Evolutionary conservation across 2,329 filamentous ascomycete species (phyloP), one percentile per base, ranked within the genome.

Genomic region (Graphiopsis chlorocephala): DNA sequence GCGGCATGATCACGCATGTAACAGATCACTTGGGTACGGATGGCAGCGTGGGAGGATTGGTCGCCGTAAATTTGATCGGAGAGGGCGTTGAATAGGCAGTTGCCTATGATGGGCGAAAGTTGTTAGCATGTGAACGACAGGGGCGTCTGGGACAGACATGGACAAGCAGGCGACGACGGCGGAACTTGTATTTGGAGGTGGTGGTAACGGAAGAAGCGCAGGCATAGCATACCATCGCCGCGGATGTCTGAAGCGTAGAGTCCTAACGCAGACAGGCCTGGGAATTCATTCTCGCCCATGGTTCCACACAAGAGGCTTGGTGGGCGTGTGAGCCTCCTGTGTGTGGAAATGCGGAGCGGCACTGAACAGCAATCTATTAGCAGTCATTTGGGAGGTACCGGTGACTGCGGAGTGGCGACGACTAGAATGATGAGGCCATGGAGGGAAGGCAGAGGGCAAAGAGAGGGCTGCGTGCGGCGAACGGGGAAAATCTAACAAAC

Each of bases 71-170:
- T 76, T 79, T 90, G 87, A 73, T 90, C 86, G 68, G 86, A 87
- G 45, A 90, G 80, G 67, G 87, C 87, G 75, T 87, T 86, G 79
- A 90, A 90, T 42, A 90, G 83, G 76, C 88, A 90, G 78, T 90
- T 90, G 70, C 87, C 88, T 90, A 69, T 55, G 48, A 47, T 20
- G 61, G 59, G 52, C 42, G 57, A 58, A 56, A 65, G 63, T 61
- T 69, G 65, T 70, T 67, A 68, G 68, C 61, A 67, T 29, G 61
- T 59, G 60, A 59, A 57, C 28, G 42, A 50, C 35, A 59, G 42
- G 53, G 55, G 60, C 48, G 33, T 33, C 8, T 58, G 0, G 33
- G 15, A 58, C 14, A 26, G 33, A 25, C 23, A 45, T 33, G 31
- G 55, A 38, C 23, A 31, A 56, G 20, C 17, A 38, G 53, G 31